Evolutionary conservation across 148 eudicot species (phyloP), one percentile per base, ranked within the genome.

Genomic region (Limonium bicolor): DNA sequence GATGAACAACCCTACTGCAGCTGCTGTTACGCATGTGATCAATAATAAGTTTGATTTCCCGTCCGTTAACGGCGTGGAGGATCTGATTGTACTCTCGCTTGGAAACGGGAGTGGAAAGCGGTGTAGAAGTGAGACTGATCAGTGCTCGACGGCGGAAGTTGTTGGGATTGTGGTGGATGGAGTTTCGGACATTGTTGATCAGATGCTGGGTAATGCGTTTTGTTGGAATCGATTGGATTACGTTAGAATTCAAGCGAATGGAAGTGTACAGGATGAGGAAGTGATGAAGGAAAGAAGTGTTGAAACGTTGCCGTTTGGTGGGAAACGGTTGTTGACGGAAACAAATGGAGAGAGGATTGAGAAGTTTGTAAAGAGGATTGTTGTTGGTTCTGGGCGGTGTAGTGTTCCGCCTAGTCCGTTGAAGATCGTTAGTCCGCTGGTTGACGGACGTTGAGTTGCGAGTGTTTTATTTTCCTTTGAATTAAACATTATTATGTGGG

Each of bases 401-500:
- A 90, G 99, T 53, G 36, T 73, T 20, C 99, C 99, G 7, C 84
- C 94, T 7, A 90, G 95, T 41, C 99, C 95, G 27, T 81, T 73
- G 74, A 85, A 85, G 46, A 23, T 3, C 16, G 74, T 84, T 43
- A 73, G 63, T 41, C 84, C 92, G 21, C 59, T 77, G 9, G 70
- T 64, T 50, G 70, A 76, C 68, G 82, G 88, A 50, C 93, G 92
- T 74, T 87, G 69, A 62, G n/a, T n/a, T n/a, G n/a, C n/a, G n/a
- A n/a, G n/a, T n/a, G n/a, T n/a, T n/a, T n/a, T n/a, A n/a, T n/a
- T n/a, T n/a, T n/a, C n/a, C n/a, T n/a, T n/a, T n/a, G n/a, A n/a
- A n/a, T n/a, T n/a, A n/a, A n/a, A n/a, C n/a, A n/a, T n/a, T n/a
- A n/a, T n/a, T n/a, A n/a, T n/a, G n/a, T n/a, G n/a, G n/a, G n/a